A percentile compares a stretch with the other conserved stretches of the same genome.
These are phyloP conservation scores for Lolium multiflorum DNA, from an alignment of 176 grass and related monocot species.

Conservation along the genomic window DNA sequence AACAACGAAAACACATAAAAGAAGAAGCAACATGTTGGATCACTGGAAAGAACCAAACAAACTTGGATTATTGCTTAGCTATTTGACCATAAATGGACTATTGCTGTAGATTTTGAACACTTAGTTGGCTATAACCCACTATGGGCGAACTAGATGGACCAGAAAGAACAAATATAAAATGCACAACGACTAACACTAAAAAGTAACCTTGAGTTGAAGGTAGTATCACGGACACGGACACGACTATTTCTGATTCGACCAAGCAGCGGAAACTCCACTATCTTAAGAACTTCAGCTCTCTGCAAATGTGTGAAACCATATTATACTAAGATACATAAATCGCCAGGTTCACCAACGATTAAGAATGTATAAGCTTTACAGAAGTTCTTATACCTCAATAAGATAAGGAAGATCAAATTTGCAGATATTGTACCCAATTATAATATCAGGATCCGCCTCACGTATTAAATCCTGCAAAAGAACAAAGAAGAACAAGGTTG, in stretches of 20 bases:
- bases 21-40: slow-evolving; percentile 8
- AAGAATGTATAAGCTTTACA: slow-evolving; percentile 17
- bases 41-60: slow-evolving; percentile 16
- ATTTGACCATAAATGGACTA: slow-evolving; percentile 33
- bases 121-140: background rate
- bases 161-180: slow-evolving; percentile 25
- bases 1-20: background rate
- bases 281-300: slow-evolving; percentile 98
- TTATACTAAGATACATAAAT: slow-evolving; percentile 3
- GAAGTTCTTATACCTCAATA: slow-evolving; percentile 64
- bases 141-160: slow-evolving; percentile 25
- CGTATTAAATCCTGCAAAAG: slow-evolving; percentile 86
- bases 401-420: slow-evolving; percentile 99
- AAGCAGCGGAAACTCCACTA: slow-evolving; percentile 91
- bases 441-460: slow-evolving; percentile 94
- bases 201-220: slow-evolving; percentile 88
- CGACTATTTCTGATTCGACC: slow-evolving; percentile 94
- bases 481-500: slow-evolving; percentile 28
- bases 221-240: slow-evolving; percentile 84
- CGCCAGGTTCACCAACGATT: background rate
- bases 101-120: background rate
- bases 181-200: slow-evolving; percentile 17
- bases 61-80: slow-evolving; percentile 1
- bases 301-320: slow-evolving; percentile 48
- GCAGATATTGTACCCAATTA: slow-evolving; percentile 99